Evolutionary conservation across 2,329 filamentous ascomycete genomes (phyloP).

Genomic region (Aspergillus flavus): DNA sequence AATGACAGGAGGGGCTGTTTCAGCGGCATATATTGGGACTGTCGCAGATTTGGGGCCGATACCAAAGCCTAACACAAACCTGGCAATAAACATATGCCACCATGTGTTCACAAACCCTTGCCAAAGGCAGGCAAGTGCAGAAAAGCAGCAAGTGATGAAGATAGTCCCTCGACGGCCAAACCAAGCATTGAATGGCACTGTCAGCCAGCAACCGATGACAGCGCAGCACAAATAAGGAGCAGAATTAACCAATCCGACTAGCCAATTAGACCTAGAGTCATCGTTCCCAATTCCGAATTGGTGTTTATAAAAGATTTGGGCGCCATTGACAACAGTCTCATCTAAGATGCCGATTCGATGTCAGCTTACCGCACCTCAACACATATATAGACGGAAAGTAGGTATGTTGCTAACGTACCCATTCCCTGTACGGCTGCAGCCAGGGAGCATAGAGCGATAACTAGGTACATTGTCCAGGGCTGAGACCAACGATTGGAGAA

Average conservation of each 20-base stretch:
- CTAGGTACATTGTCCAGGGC: conserved; percentile 64
- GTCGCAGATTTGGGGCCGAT: conserved; percentile 76
- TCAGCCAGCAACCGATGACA: conserved; percentile 72
- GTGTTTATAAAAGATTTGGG: conserved; percentile 65
- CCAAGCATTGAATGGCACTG: conserved; percentile 69
- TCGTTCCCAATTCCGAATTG: conserved; percentile 61
- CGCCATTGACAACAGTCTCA: conserved; percentile 70
- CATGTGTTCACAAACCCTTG: conserved; percentile 70
- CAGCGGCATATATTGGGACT: conserved; percentile 75
- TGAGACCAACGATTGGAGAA: conserved; percentile 70
- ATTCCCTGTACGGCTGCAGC: conserved; percentile 69
- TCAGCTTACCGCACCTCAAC: neutral
- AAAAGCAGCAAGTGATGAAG: conserved; percentile 74
- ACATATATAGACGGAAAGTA: neutral
- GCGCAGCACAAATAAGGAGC: conserved; percentile 65
- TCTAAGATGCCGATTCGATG: conserved; percentile 43
- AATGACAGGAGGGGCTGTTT: conserved; percentile 69
- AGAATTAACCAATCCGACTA: conserved; percentile 60
- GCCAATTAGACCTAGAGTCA: conserved; percentile 38
- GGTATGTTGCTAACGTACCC: conserved; percentile 27
- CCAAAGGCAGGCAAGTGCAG: conserved; percentile 56
- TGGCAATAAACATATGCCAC: conserved; percentile 70
- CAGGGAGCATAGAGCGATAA: conserved; percentile 68
- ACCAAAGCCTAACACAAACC: conserved; percentile 74
- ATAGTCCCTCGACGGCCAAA: conserved; percentile 75